Percentiles rank a stretch among this genome's conserved stretches.
Evolutionary conservation across 805 yeast genomes (phyloP).

Genomic region (Candida maesae): DNA sequence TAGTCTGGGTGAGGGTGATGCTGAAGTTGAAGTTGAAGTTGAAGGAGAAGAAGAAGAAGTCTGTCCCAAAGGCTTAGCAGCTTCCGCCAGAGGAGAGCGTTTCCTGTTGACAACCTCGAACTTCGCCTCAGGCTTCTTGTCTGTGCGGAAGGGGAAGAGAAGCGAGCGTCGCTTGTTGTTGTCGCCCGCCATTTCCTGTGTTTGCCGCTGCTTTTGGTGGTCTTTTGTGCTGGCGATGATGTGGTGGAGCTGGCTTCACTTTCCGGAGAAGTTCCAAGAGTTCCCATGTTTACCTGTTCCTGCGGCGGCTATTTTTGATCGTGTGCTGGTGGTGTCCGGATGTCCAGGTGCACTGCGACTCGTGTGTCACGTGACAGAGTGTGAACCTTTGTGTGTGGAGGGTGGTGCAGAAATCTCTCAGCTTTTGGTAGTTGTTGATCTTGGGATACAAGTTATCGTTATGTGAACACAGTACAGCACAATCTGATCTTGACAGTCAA

Average conservation of each 20-base stretch:
- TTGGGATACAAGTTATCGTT: no score
- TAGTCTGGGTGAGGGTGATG: no score
- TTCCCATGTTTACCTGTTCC: background rate
- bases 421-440: no score
- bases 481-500: no score
- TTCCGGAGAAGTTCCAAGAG: no score
- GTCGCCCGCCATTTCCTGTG: conserved; percentile 16
- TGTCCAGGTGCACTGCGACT: background rate
- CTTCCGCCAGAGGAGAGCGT: conserved; percentile 18
- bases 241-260: no score
- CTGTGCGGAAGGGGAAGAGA: conserved; percentile 22
- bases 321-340: background rate
- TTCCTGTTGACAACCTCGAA: conserved; percentile 27
- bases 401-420: no score
- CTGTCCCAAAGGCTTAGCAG: background rate
- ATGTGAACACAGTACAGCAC: no score
- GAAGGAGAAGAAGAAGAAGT: background rate
- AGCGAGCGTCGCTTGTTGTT: conserved; percentile 23
- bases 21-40: conserved; percentile 1
- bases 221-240: no score
- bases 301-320: conserved; percentile 1
- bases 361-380: no score
- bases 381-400: no score
- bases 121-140: conserved; percentile 20
- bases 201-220: background rate